Evolutionary conservation across 306 rosid genomes (phyloP).

Genomic region (Cotoneaster glaucophyllus): DNA sequence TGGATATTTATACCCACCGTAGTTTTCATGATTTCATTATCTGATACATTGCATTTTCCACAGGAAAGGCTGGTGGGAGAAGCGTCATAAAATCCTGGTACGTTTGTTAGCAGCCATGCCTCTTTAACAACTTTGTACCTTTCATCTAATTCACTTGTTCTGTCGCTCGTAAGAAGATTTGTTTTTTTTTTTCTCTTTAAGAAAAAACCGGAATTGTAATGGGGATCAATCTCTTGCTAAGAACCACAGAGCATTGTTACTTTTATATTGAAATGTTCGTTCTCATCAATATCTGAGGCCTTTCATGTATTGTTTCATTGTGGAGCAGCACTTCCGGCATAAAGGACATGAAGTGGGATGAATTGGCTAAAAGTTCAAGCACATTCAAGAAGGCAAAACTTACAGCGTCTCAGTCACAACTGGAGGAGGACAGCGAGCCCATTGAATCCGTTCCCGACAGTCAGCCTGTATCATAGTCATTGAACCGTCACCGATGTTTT

Average conservation of each 20-base stretch:
- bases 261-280: conserved; percentile 5
- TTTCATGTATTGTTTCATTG: not conserved
- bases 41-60: conserved; percentile 10
- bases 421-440: conserved; percentile 34
- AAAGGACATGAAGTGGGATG: conserved; percentile 30
- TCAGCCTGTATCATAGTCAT: conserved; percentile 15
- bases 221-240: not conserved
- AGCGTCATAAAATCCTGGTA: conserved; percentile 43
- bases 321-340: conserved; percentile 38
- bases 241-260: not conserved
- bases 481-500: not conserved
- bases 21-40: conserved; percentile 19
- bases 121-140: not conserved
- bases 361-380: conserved; percentile 53
- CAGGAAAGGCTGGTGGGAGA: conserved; percentile 45
- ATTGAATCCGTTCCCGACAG: conserved; percentile 62
- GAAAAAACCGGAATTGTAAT: not conserved
- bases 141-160: not conserved
- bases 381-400: conserved; percentile 58
- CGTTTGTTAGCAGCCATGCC: conserved; percentile 8
- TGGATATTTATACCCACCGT: not conserved
- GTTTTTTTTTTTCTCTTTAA: not conserved
- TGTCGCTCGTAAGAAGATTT: not conserved
- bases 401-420: conserved; percentile 44
- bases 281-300: not conserved